A percentile compares a stretch with the other conserved stretches of the same genome.
Conservation (phyloP, 805 yeast species). For the Scheffersomyces coipomensis region DNA sequence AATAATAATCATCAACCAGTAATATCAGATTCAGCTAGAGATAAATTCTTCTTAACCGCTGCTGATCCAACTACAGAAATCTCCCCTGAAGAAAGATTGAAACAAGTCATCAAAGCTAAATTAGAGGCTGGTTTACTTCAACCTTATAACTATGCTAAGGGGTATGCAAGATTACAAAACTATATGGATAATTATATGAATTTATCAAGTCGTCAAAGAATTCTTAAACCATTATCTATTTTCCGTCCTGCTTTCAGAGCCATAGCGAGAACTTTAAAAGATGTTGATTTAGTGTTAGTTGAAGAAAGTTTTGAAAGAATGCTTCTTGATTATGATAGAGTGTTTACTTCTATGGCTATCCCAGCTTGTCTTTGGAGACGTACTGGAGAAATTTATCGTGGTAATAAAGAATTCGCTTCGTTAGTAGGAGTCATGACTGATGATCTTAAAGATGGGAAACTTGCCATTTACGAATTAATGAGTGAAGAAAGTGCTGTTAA, state of each 20-base stretch:
- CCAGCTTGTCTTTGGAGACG: slow-evolving; percentile 98
- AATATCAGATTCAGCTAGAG: slow-evolving; percentile 77
- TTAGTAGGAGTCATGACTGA: slow-evolving; percentile 87
- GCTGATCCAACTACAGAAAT: slow-evolving; percentile 96
- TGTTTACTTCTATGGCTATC: slow-evolving; percentile 94
- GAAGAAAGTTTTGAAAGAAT: slow-evolving; percentile 94
- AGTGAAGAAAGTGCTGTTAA: slow-evolving; percentile 94
- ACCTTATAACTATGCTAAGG: slow-evolving; percentile 92
- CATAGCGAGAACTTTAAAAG: slow-evolving; percentile 84
- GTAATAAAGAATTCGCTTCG: slow-evolving; percentile 94
- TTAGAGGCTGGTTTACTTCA: slow-evolving; percentile 88
- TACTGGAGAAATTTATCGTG: slow-evolving; percentile 93
- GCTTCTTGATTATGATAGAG: slow-evolving; percentile 90
- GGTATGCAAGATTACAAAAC: slow-evolving; percentile 83
- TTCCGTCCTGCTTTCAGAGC: slow-evolving; percentile 93
- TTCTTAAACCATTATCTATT: slow-evolving; percentile 77
- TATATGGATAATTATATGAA: slow-evolving; percentile 95
- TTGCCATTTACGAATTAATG: slow-evolving; percentile 92
- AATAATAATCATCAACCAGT: slow-evolving; percentile 28
- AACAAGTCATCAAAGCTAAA: slow-evolving; percentile 92
- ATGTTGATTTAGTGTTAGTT: slow-evolving; percentile 85
- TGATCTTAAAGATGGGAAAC: slow-evolving; percentile 85
- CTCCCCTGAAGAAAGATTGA: slow-evolving; percentile 89
- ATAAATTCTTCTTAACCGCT: slow-evolving; percentile 91
- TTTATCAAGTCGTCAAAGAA: slow-evolving; percentile 75